phyloP scores from a whole-genome alignment of 2,329 filamentous ascomycete genomes.

The Orbilia javanica region DNA sequence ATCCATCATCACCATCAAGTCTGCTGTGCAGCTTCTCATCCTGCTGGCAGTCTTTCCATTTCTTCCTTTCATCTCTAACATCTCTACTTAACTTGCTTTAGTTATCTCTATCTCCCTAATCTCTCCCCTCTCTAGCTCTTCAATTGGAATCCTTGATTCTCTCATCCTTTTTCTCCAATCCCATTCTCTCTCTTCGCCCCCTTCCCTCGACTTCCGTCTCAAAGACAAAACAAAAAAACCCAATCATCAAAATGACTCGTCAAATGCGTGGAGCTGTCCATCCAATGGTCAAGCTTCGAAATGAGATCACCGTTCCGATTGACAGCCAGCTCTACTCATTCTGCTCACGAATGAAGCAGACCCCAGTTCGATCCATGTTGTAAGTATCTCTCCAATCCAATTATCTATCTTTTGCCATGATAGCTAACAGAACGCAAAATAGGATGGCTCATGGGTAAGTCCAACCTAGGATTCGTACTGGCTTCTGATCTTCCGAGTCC shows the following conservation, averaged over 20 bases:
- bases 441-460: conserved; percentile 58
- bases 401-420: neutral
- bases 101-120: neutral
- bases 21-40: conserved; percentile 11
- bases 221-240: neutral
- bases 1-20: conserved; percentile 23
- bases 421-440: neutral
- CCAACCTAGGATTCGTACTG: neutral
- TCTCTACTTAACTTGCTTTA: neutral
- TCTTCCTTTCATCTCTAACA: conserved; percentile 11
- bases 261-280: conserved; percentile 5
- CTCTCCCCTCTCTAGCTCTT: neutral
- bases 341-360: conserved; percentile 53
- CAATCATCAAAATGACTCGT: conserved; percentile 41
- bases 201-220: too few relatives aligned
- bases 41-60: conserved; percentile 15
- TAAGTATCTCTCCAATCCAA: conserved; percentile 26
- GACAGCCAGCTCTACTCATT: conserved; percentile 46
- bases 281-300: conserved; percentile 1
- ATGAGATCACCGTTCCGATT: conserved; percentile 32
- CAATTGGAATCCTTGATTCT: conserved; percentile 7
- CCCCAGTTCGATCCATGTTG: conserved; percentile 51
- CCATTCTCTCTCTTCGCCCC: neutral
- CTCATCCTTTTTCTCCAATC: conserved; percentile 1
- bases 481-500: neutral